A percentile compares a stretch with the other conserved stretches of the same genome.
These are phyloP conservation scores for Nitzschia inconspicua DNA, from an alignment of 108 stramenopile genomes.

Conservation along the genomic window DNA sequence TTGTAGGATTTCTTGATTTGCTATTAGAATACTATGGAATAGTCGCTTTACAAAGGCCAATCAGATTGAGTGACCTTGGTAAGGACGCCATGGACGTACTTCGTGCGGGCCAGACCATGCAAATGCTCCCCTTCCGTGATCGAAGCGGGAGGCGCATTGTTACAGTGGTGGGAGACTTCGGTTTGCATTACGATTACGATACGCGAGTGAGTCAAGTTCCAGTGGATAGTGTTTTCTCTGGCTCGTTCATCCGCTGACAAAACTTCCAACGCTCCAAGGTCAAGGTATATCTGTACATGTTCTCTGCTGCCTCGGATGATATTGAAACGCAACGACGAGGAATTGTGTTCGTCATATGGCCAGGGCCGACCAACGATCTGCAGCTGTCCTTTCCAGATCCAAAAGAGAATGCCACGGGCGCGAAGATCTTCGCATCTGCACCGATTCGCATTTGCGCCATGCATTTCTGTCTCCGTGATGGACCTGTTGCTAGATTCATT, in stretches of 20 bases:
- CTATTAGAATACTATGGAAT: constrained; percentile 34
- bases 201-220: background rate
- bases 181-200: constrained; percentile 1
- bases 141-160: background rate
- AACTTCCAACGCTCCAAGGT: no score
- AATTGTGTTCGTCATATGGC: constrained; percentile 2
- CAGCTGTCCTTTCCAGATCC: no score
- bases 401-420: no score
- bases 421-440: background rate
- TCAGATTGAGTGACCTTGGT: background rate
- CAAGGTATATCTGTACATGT: background rate
- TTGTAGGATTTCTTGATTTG: constrained; percentile 30
- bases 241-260: no score
- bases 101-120: no score
- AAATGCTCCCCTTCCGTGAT: constrained; percentile 6
- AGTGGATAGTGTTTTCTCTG: no score
- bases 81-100: no score
- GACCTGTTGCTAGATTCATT: background rate
- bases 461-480: constrained; percentile 1
- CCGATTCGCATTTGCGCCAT: constrained; percentile 3
- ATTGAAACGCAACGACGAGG: background rate
- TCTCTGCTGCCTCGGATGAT: background rate
- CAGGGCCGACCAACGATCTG: no score
- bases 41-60: background rate
- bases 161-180: background rate